Evolutionary conservation across 169 alveolate species (phyloP), one percentile per base, ranked within the genome.

Genomic region (Nephromyces sp.): DNA sequence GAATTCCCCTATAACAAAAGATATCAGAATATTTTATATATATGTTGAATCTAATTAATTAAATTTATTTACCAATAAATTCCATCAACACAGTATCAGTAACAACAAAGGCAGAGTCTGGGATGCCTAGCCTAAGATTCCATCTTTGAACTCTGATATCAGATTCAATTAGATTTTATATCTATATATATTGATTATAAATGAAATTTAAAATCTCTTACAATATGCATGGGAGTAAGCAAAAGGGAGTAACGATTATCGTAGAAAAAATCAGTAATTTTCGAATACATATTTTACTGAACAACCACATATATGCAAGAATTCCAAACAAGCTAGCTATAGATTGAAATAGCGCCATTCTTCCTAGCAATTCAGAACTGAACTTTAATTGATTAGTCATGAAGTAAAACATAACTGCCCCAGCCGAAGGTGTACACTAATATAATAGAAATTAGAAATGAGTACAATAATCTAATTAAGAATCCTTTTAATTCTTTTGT

Each of bases 361-460:
- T 74, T 24, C 95, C 95, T 34, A 89, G 85, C 32, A 88, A 78
- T 67, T 84, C 85, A 24, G 94, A 90, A 61, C 81, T 83, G 80
- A 91, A 91, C 32, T 85, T 78, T 68, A 89, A 82, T 66, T 82
- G 81, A 77, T 91, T 90, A 3, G 95, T 87, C 89, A 91, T 85
- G 75, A 80, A 91, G 82, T 87, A 91, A 76, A 91, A 91, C 71
- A 89, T 73, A 21, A 90, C 85, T 35, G 89, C 85, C 33, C 92
- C 92, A 65, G 92, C 89, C 0, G 93, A 87, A 32, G 95, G 95
- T 25, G 84, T 74, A 27, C 75, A 57, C 81, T 74, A 75, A 32
- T 8, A 8, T 35, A 3, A 22, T 8, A 43, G 27, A 35, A 30
- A 35, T 31, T 1, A 62, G 61, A 62, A 6, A n/a, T 33, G 52